Evolutionary conservation across 2,329 filamentous ascomycete species (phyloP), one percentile per base, ranked within the genome.

Genomic region (Teratosphaeria gauchensis): DNA sequence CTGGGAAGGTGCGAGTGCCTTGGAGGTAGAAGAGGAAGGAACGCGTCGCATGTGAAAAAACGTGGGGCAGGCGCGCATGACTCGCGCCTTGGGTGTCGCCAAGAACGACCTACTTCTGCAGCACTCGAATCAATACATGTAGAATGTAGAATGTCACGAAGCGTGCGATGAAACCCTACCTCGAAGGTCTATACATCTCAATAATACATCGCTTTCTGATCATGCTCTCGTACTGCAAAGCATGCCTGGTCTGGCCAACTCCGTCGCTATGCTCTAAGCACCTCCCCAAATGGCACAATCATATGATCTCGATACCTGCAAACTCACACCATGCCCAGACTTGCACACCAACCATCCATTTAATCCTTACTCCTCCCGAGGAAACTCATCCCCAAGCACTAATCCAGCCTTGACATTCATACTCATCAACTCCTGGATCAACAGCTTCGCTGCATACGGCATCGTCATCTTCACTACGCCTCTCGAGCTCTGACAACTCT

Each of bases 341-440:
- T 21, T 35, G 12, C 28, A 53, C 24, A 31, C 14, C 32, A 53
- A 4, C 16, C 9, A 30, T 11, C 52, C 7, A n/a, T 38, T 6
- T 31, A 31, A 55, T 21, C 19, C 38, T 46, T 61, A 59, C 52
- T 61, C 56, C 58, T 66, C 68, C 38, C 70, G 63, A 4, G 91
- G 91, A 73, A 99, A 99, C 76, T 97, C 90, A 71, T 99, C 94
- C 68, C 90, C 90, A 64, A 99, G 76, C 78, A 92, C 89, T 75
- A 99, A 78, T 59, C 89, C 82, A 60, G 95, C 92, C 62, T 92
- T 89, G n/a, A 99, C 90, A 73, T 99, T 99, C 94, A 99, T 99
- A 73, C 90, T 95, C 70, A 95, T 87, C 69, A 99, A 76, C 77
- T 99, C 94, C 78, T 99, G 94, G 54, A 97, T 90, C 58, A 99